A percentile compares a stretch with the other conserved stretches of the same genome.
Conservation (phyloP, 2,329 filamentous ascomycete genomes). For the Fusarium nodosum region DNA sequence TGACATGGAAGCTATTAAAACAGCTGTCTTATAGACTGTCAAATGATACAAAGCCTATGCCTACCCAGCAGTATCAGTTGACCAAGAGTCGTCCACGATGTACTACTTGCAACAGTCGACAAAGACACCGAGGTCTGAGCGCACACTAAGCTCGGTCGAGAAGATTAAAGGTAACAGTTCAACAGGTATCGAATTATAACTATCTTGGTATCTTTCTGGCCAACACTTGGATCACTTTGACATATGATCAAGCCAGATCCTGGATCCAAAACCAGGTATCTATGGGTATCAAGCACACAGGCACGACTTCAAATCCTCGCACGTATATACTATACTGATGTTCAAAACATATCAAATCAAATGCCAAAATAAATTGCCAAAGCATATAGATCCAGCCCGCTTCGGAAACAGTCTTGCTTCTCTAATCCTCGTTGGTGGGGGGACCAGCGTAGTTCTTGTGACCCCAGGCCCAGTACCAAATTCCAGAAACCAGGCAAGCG, state of each 20-base stretch:
- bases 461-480: slow-evolving; percentile 79
- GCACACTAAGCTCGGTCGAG: background rate
- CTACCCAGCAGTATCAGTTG: background rate
- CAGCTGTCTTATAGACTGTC: background rate
- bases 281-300: slow-evolving; percentile 36
- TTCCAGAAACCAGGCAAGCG: slow-evolving; percentile 70
- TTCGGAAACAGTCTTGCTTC: background rate
- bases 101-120: background rate
- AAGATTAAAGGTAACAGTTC: background rate
- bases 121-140: background rate
- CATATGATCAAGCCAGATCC: background rate
- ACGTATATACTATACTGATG: slow-evolving; percentile 28
- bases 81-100: background rate
- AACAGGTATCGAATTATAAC: slow-evolving; percentile 28
- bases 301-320: slow-evolving; percentile 17
- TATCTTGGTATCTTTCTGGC: slow-evolving; percentile 25
- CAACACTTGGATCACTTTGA: slow-evolving; percentile 5
- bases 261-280: slow-evolving; percentile 1
- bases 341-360: slow-evolving; percentile 22
- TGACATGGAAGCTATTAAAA: background rate
- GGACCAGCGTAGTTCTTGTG: slow-evolving; percentile 77
- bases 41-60: background rate
- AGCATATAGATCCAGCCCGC: slow-evolving; percentile 20
- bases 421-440: slow-evolving; percentile 60
- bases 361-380: slow-evolving; percentile 22